phyloP scores from a whole-genome alignment of 1,139 yeast species.

The Suhomyces terraborum region DNA sequence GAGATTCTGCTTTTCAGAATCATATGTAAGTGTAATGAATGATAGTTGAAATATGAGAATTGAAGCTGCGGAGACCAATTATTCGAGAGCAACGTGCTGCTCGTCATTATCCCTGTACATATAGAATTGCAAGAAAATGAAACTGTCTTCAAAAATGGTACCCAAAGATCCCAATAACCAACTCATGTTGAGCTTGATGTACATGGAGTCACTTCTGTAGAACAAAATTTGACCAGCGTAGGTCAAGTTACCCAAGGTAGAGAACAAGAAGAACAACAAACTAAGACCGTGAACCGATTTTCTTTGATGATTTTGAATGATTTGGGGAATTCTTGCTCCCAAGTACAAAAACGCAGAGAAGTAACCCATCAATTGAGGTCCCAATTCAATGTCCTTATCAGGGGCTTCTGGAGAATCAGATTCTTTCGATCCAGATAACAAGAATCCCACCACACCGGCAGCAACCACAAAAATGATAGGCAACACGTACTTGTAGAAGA shows the following conservation, averaged over 20 bases:
- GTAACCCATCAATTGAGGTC: conserved; percentile 75
- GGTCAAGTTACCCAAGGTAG: conserved; percentile 74
- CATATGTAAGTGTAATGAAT: neutral
- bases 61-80: neutral
- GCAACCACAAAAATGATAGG: conserved; percentile 66
- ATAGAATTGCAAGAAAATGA: conserved; percentile 67
- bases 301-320: conserved; percentile 65
- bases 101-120: conserved; percentile 41
- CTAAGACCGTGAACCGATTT: conserved; percentile 77
- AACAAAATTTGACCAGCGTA: conserved; percentile 75
- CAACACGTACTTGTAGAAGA: conserved; percentile 53
- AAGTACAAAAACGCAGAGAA: conserved; percentile 67
- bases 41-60: neutral
- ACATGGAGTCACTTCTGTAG: conserved; percentile 61
- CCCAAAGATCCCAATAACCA: conserved; percentile 80
- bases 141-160: conserved; percentile 65
- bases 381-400: conserved; percentile 36
- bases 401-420: conserved; percentile 20
- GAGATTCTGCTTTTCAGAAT: neutral
- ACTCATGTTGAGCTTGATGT: conserved; percentile 63
- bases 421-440: conserved; percentile 39
- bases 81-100: conserved; percentile 7
- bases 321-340: conserved; percentile 81
- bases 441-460: conserved; percentile 67
- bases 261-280: conserved; percentile 70